These are phyloP conservation scores for Adansonia digitata DNA, from an alignment of 345 rosid species.

Conservation along the genomic window DNA sequence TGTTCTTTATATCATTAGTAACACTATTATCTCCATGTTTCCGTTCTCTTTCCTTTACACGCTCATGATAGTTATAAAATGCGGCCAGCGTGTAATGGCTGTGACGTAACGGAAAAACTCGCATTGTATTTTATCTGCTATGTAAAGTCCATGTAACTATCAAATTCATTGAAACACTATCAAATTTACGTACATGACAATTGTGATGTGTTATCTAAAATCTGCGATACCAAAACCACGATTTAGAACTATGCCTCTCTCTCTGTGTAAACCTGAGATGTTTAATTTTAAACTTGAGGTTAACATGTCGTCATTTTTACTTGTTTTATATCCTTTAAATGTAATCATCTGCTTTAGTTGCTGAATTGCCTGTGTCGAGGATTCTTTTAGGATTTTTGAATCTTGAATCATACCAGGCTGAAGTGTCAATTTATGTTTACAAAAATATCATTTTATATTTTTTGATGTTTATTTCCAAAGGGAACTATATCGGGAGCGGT, in stretches of 20 bases:
- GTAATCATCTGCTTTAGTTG: neutral
- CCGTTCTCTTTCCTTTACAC: neutral
- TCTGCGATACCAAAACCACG: no score
- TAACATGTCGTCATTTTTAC: neutral
- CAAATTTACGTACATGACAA: no score
- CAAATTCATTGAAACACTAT: no score
- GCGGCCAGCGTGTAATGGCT: no score
- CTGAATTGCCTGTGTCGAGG: neutral
- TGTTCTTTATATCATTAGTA: neutral
- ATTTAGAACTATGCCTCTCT: no score
- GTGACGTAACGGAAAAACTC: no score
- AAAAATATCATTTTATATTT: neutral
- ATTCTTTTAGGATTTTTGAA: neutral
- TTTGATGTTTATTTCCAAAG: neutral
- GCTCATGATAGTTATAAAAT: no score
- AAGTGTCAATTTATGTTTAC: neutral
- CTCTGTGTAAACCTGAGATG: neutral
- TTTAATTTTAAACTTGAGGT: neutral
- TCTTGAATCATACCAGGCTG: neutral
- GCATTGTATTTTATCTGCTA: no score
- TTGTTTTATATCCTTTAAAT: neutral
- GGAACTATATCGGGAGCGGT: neutral
- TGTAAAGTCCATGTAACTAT: no score
- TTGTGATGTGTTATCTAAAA: no score
- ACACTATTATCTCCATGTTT: neutral